These are phyloP conservation scores for Clitopilus passeckerianus DNA, from an alignment of 768 basidiomycete genomes.

Conservation along the genomic window DNA sequence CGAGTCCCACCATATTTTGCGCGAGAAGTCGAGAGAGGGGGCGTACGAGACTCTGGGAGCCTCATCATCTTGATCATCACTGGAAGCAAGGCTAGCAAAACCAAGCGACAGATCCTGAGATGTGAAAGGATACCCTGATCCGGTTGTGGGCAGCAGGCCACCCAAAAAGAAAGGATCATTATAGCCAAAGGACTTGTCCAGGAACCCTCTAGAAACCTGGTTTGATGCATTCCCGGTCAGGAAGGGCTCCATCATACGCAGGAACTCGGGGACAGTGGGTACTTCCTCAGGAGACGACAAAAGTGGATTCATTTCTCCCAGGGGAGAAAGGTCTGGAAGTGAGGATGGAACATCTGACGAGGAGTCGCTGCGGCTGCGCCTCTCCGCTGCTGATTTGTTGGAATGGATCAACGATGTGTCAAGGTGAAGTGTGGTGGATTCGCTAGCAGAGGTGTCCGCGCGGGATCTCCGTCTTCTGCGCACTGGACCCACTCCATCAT, in stretches of 20 bases:
- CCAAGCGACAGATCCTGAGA: neutral
- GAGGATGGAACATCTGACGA: neutral
- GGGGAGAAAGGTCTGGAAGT: slow-evolving; percentile 7
- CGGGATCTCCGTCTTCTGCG: slow-evolving; percentile 31
- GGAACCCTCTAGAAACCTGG: neutral
- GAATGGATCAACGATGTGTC: slow-evolving; percentile 2
- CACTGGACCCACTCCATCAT: slow-evolving; percentile 19
- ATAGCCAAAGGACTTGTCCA: neutral
- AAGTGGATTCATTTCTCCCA: slow-evolving; percentile 6
- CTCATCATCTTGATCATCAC: slow-evolving; percentile 6
- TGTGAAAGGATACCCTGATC: neutral
- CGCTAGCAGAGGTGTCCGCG: slow-evolving; percentile 9
- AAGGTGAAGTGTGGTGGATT: slow-evolving; percentile 1
- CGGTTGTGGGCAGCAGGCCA: neutral
- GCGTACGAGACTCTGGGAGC: slow-evolving; percentile 36
- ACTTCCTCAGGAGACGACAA: slow-evolving; percentile 9
- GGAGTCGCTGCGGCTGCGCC: slow-evolving; percentile 4
- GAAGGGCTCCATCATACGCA: neutral
- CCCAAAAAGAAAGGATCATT: neutral
- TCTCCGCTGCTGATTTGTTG: neutral
- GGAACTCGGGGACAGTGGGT: neutral
- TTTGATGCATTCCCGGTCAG: neutral
- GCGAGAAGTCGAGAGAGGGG: slow-evolving; percentile 62
- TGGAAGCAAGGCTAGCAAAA: neutral
- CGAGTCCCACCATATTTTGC: slow-evolving; percentile 79